Evolutionary conservation across 1,284 basidiomycete genomes (phyloP).

Genomic region (Limonomyces culmigenus): DNA sequence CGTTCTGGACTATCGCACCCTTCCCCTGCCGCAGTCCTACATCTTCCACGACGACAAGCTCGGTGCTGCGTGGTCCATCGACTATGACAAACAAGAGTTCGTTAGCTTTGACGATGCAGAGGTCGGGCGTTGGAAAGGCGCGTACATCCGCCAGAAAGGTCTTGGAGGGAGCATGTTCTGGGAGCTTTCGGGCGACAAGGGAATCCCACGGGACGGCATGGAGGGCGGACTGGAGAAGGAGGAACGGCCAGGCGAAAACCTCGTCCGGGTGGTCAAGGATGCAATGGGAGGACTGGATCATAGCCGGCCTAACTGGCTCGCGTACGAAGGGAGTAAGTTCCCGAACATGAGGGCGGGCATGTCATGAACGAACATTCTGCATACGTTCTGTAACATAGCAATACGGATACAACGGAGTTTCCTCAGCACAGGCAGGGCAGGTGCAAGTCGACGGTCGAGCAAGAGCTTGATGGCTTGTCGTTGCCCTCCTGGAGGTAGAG

Average conservation of each 20-base stretch:
- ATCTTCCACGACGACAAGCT: constrained; percentile 37
- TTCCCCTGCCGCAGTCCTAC: constrained; percentile 55
- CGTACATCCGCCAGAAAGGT: constrained; percentile 54
- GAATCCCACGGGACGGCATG: constrained; percentile 43
- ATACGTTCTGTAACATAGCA: not conserved
- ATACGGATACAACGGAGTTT: no score
- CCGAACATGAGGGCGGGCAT: constrained; percentile 65
- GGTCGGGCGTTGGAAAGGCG: constrained; percentile 53
- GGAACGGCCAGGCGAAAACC: constrained; percentile 36
- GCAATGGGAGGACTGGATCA: constrained; percentile 58
- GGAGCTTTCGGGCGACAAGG: constrained; percentile 75
- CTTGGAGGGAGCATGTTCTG: constrained; percentile 77
- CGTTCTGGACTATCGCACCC: constrained; percentile 65
- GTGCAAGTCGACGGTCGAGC: constrained; percentile 30
- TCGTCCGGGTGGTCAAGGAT: constrained; percentile 53
- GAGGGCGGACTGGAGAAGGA: constrained; percentile 52
- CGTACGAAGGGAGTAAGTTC: constrained; percentile 54
- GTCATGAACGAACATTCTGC: constrained; percentile 12
- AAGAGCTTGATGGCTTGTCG: constrained; percentile 25
- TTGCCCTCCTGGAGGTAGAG: constrained; percentile 36
- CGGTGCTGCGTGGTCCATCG: constrained; percentile 61
- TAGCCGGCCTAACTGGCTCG: constrained; percentile 48
- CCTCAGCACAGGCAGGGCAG: constrained; percentile 32
- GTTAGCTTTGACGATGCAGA: constrained; percentile 66
- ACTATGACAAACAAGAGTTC: constrained; percentile 53